Conservation (phyloP, 2,329 filamentous ascomycete species). For the Diaporthe australafricana region DNA sequence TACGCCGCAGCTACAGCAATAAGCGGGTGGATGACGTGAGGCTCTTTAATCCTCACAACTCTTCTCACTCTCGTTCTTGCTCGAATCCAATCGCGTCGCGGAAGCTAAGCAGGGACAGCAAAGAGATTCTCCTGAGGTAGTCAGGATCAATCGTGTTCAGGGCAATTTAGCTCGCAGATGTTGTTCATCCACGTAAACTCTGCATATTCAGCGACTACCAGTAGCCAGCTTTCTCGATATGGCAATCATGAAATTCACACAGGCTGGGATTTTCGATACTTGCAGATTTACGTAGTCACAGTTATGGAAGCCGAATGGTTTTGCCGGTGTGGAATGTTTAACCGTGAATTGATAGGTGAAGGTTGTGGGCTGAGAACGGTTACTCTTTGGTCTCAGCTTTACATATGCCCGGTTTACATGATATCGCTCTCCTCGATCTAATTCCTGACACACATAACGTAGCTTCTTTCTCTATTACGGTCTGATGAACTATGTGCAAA, state of each 20-base stretch:
- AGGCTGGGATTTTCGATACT: background rate
- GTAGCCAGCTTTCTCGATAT: background rate
- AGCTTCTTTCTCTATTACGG: too few relatives aligned
- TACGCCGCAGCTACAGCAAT: conserved; percentile 13
- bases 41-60: background rate
- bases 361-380: too few relatives aligned
- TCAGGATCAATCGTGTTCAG: background rate
- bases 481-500: too few relatives aligned
- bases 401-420: too few relatives aligned
- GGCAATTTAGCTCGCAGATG: background rate
- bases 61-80: background rate
- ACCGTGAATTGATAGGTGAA: too few relatives aligned
- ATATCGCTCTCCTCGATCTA: too few relatives aligned
- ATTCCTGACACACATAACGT: too few relatives aligned
- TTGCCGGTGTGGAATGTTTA: too few relatives aligned
- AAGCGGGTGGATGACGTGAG: conserved; percentile 5
- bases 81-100: background rate
- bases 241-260: background rate
- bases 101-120: conserved; percentile 28
- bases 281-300: background rate
- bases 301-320: too few relatives aligned
- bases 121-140: conserved; percentile 29
- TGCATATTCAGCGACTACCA: too few relatives aligned
- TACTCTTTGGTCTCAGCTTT: too few relatives aligned
- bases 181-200: background rate